Evolutionary conservation across 1,284 basidiomycete genomes (phyloP).

Genomic region (Tremellales sp.): DNA sequence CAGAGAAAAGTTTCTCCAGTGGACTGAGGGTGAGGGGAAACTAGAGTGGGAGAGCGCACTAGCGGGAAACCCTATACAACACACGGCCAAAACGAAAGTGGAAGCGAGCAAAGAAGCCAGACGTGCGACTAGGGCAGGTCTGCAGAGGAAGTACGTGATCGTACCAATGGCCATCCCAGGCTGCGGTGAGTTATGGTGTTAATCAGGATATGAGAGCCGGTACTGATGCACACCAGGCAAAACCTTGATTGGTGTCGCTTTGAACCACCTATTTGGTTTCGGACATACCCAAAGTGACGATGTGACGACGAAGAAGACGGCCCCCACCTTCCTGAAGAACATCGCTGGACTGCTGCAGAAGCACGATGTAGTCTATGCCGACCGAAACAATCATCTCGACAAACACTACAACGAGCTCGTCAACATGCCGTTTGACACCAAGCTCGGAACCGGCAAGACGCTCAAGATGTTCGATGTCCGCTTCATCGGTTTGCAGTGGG

Average conservation of each 20-base stretch:
- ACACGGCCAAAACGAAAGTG: conserved; percentile 18
- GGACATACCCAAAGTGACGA: conserved; percentile 92
- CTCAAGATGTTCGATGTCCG: conserved; percentile 52
- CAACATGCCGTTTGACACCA: conserved; percentile 44
- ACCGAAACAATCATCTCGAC: conserved; percentile 83
- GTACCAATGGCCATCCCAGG: conserved; percentile 88
- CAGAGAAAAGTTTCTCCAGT: conserved; percentile 72
- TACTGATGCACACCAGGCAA: conserved; percentile 61
- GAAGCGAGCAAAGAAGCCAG: conserved; percentile 10
- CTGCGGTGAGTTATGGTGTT: conserved; percentile 60
- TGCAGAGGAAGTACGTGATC: conserved; percentile 72
- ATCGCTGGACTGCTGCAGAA: conserved; percentile 61
- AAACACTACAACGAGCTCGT: conserved; percentile 71
- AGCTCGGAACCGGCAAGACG: conserved; percentile 19
- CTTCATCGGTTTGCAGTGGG: conserved; percentile 76
- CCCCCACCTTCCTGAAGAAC: conserved; percentile 70
- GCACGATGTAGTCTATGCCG: conserved; percentile 78
- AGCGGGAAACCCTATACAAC: conserved; percentile 38
- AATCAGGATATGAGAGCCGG: neutral
- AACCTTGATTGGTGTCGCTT: conserved; percentile 76
- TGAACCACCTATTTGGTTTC: conserved; percentile 72
- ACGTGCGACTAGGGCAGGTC: conserved; percentile 20
- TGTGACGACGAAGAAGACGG: conserved; percentile 72
- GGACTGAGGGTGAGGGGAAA: conserved; percentile 58
- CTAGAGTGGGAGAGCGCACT: conserved; percentile 50